These are phyloP conservation scores for Neopestalotiopsis clavispora DNA, from an alignment of 2,329 filamentous ascomycete species.

Conservation along the genomic window DNA sequence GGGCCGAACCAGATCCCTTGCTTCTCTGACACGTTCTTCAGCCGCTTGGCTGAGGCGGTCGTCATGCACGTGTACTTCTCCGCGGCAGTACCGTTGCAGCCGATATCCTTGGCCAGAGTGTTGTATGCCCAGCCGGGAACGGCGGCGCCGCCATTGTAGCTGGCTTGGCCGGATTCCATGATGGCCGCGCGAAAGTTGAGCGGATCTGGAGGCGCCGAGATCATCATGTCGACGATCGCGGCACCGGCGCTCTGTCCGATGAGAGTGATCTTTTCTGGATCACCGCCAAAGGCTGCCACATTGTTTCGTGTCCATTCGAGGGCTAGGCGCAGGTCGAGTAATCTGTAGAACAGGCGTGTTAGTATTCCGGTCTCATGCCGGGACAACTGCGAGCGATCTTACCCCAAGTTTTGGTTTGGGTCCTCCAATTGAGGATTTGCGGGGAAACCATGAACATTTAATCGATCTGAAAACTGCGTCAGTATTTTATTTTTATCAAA, in stretches of 20 bases:
- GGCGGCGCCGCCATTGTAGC: conserved; percentile 9
- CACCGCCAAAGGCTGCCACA: conserved; percentile 12
- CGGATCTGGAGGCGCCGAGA: conserved; percentile 11
- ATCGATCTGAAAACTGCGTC: no score
- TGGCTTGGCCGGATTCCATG: conserved; percentile 6
- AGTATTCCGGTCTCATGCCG: no score
- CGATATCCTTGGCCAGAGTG: not conserved
- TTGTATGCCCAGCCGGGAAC: conserved; percentile 6
- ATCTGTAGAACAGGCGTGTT: not conserved
- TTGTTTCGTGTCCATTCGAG: conserved; percentile 8
- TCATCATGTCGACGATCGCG: conserved; percentile 15
- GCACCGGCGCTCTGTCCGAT: conserved; percentile 15
- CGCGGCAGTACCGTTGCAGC: not conserved
- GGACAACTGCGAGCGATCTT: not conserved
- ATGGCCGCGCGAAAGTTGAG: conserved; percentile 13
- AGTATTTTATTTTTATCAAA: no score
- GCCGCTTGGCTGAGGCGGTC: not conserved
- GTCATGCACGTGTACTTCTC: conserved; percentile 3
- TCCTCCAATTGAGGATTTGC: conserved; percentile 8
- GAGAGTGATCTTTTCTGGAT: conserved; percentile 6
- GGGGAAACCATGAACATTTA: conserved; percentile 12
- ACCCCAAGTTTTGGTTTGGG: conserved; percentile 13
- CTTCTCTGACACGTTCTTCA: conserved; percentile 7
- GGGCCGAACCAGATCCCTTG: conserved; percentile 8
- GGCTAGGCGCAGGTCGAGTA: conserved; percentile 9